Evolutionary conservation across 768 basidiomycete genomes (phyloP), one percentile per base, ranked within the genome.

Genomic region (Lanmaoa pseudosensibilis): DNA sequence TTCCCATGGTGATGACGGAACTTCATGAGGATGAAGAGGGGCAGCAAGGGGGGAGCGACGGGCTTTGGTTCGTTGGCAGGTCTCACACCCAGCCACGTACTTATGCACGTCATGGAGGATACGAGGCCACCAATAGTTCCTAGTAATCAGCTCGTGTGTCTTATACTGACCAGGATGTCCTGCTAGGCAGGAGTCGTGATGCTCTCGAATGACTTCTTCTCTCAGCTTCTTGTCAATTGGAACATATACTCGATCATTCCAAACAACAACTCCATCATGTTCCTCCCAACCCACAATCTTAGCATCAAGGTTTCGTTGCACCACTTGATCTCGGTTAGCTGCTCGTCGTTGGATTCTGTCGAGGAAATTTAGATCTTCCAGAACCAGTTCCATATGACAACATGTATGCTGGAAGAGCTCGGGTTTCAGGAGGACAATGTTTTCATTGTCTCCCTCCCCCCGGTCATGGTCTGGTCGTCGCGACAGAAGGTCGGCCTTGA

Each of bases 111-210:
- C 59, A 3, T 10, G 32, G 0, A 50, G 49, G 51, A 73, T 63
- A 0, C 53, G 2, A 3, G 67, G 73, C 72, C 73, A 74, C 65
- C 65, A 73, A 32, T 67, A 74, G 25, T 64, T 49, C 0, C 66
- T 43, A 0, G 37, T 37, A 3, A 73, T n/a, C 0, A 70, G 50
- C 39, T 71, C 58, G 3, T 59, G 51, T 2, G 68, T 74, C 34
- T 61, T 64, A 23, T 52, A 60, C 15, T 50, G 52, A 25, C 72
- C 72, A 1, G 65, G 69, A 46, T 74, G 73, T 39, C 74, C 73
- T 0, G 63, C 64, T 0, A 53, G 33, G 1, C 36, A 18, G 0
- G 65, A 54, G 34, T 74, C 66, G 41, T 74, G 72, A 37, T 69
- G 58, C 4, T 68, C 46, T 1, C 25, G 19, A 10, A 69, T 56